Evolutionary conservation across 2,329 filamentous ascomycete genomes (phyloP), one percentile per base, ranked within the genome.

Genomic region (Aspergillus costaricaensis): DNA sequence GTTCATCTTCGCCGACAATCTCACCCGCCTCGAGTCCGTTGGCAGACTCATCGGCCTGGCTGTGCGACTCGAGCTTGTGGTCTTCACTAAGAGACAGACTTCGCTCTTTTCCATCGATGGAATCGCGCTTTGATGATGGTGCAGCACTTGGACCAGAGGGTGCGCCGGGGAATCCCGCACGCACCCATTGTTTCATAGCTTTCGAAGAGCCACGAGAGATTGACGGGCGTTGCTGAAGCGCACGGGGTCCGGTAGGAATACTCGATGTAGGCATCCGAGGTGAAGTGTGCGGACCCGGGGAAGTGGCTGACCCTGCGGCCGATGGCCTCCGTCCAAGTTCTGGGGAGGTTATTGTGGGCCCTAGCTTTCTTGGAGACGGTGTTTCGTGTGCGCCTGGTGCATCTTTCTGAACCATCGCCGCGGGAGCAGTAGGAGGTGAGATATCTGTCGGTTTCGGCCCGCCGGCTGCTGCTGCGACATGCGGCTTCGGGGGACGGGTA

Each of bases 161-260:
- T 0, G 67, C 66, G 30, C 71, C 67, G 39, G 58, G 67, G 55
- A 76, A 78, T 14, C 72, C 75, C 27, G 75, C 70, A 30, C 75
- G 75, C 49, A 74, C 68, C 77, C 76, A 79, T 60, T 74, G 74
- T 61, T 77, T 77, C 55, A 71, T 77, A 15, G 51, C 64, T 58
- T 78, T 79, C 4, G 72, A 64, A 17, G 69, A 65, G 6, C 70
- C 70, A 27, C 75, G 69, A 10, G 73, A 70, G 14, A 67, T 67
- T 38, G 70, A 62, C 7, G 68, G 67, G 51, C 74, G 71, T 59
- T 75, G 72, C 49, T 76, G 72, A n/a, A 74, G 69, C 6, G 76
- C 77, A 54, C 77, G 76, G 36, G 77, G 77, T 3, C 76, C 77
- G 8, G 76, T 79, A 12, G 77, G 77, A 19, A 79, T 75, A 36